Evolutionary conservation across 148 eudicot genomes (phyloP).

Genomic region (Cornus suecica): DNA sequence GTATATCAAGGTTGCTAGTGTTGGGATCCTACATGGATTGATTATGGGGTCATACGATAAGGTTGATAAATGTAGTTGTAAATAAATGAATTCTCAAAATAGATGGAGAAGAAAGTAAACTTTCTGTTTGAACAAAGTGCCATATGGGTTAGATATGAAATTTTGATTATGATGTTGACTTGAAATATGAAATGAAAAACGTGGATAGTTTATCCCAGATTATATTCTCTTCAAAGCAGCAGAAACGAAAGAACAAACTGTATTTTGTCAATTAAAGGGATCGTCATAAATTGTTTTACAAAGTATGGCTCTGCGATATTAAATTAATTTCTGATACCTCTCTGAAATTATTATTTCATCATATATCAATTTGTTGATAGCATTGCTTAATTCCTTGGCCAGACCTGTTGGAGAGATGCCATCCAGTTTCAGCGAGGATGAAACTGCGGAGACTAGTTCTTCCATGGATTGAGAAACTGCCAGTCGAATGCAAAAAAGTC

Average conservation of each 20-base stretch:
- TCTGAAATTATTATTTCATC: neutral
- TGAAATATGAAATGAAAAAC: neutral
- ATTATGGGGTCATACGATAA: no score
- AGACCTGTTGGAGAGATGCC: constrained; percentile 57
- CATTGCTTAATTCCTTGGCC: constrained; percentile 8
- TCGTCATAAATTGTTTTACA: neutral
- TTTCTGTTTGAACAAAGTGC: neutral
- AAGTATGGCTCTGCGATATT: neutral
- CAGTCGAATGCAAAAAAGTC: neutral
- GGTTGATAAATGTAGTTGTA: no score
- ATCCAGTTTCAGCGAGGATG: constrained; percentile 82
- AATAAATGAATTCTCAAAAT: no score
- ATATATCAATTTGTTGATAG: constrained; percentile 3
- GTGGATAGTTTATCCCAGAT: neutral
- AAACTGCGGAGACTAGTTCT: constrained; percentile 74
- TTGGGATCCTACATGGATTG: no score
- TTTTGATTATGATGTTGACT: neutral
- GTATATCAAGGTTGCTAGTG: no score
- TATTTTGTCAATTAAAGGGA: neutral
- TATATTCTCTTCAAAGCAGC: neutral
- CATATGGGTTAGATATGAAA: neutral
- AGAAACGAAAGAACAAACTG: neutral
- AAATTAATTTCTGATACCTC: neutral
- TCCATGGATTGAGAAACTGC: constrained; percentile 40
- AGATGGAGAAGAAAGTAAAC: no score